Conservation (phyloP, 2,329 filamentous ascomycete genomes). For the Thermoascus crustaceus region DNA sequence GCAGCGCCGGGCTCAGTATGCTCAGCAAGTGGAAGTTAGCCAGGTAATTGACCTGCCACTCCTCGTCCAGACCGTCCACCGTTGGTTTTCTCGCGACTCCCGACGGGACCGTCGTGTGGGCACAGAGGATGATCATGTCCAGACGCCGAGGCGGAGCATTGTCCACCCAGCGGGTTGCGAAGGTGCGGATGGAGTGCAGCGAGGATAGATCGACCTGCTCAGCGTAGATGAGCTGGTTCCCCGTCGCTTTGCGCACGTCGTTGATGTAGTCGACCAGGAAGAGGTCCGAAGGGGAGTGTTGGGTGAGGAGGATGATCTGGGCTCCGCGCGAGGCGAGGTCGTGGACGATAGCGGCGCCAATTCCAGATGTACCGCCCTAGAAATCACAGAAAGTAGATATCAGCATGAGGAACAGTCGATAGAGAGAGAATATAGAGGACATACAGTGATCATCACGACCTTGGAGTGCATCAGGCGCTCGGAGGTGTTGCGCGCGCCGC, state of each 20-base stretch:
- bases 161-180: slow-evolving; percentile 97
- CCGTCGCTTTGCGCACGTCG: slow-evolving; percentile 66
- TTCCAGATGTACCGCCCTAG: slow-evolving; percentile 81
- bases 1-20: slow-evolving; percentile 81
- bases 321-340: slow-evolving; percentile 74
- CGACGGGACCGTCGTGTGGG: slow-evolving; percentile 56
- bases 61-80: slow-evolving; percentile 72
- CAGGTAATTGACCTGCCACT: slow-evolving; percentile 92
- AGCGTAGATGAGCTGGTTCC: slow-evolving; percentile 85
- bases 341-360: slow-evolving; percentile 69
- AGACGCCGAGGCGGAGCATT: slow-evolving; percentile 81
- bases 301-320: slow-evolving; percentile 83
- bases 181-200: slow-evolving; percentile 81
- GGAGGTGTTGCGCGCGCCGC: slow-evolving; percentile 63
- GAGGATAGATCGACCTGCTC: slow-evolving; percentile 87
- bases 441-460: slow-evolving; percentile 81
- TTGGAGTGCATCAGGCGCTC: slow-evolving; percentile 88
- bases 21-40: slow-evolving; percentile 92
- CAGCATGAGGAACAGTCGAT: slow-evolving; percentile 7
- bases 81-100: slow-evolving; percentile 53
- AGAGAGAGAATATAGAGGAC: slow-evolving; percentile 9
- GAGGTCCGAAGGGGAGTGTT: slow-evolving; percentile 68
- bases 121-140: slow-evolving; percentile 86
- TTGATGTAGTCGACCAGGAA: slow-evolving; percentile 91
- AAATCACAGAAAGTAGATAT: slow-evolving; percentile 6